Evolutionary conservation across 768 basidiomycete species (phyloP).

Genomic region (Tulasnella calospora): DNA sequence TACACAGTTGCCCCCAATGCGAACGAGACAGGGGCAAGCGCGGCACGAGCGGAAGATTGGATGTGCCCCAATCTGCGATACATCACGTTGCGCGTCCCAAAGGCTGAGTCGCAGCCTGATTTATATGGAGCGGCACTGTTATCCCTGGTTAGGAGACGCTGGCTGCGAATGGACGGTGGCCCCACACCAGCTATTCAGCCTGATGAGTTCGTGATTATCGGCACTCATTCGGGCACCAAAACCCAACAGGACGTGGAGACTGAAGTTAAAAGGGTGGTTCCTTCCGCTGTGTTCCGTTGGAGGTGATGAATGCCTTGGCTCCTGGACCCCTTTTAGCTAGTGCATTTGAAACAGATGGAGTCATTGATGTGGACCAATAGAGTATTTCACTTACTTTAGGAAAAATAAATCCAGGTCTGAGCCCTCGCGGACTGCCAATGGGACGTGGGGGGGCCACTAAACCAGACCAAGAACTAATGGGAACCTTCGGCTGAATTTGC

Average conservation of each 20-base stretch:
- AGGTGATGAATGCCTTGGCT: not conserved
- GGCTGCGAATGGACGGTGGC: not conserved
- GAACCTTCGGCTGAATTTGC: too few species aligned
- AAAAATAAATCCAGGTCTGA: too few species aligned
- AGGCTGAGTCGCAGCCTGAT: not conserved
- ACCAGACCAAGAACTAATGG: too few species aligned
- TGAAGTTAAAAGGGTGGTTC: not conserved
- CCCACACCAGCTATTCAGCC: not conserved
- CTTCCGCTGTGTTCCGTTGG: not conserved
- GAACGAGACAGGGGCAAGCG: not conserved
- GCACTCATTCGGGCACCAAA: not conserved
- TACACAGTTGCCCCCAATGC: not conserved
- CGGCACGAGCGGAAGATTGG: not conserved
- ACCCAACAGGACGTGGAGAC: not conserved
- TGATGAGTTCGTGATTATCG: not conserved
- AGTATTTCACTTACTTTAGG: too few species aligned
- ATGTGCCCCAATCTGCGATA: not conserved
- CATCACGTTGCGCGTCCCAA: not conserved
- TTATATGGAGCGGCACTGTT: not conserved
- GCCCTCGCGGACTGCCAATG: too few species aligned
- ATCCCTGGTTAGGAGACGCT: not conserved
- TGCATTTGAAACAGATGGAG: too few species aligned
- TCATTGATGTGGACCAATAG: too few species aligned
- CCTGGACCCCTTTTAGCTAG: too few species aligned
- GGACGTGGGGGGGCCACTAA: too few species aligned